These are phyloP conservation scores for Syzygium oleosum DNA, from an alignment of 345 rosid species.

Conservation along the genomic window DNA sequence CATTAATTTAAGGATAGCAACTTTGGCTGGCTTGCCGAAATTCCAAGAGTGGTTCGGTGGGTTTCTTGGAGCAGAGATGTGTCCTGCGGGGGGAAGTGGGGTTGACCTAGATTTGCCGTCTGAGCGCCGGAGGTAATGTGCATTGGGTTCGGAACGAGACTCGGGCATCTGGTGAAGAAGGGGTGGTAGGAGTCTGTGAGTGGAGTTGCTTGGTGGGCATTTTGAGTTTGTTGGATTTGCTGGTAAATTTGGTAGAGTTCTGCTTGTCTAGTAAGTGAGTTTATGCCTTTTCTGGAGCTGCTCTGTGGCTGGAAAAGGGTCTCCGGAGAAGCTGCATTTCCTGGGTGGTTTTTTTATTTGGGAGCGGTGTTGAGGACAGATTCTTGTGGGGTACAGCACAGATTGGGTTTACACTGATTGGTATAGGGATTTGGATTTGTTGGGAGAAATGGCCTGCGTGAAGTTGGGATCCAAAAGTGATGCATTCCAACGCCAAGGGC, in stretches of 20 bases:
- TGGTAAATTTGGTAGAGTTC: not conserved
- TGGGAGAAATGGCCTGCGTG: slow-evolving; percentile 64
- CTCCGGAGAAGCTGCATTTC: not conserved
- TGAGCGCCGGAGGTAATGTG: not conserved
- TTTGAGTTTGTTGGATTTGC: not conserved
- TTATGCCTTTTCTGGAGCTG: not conserved
- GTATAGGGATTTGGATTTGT: not conserved
- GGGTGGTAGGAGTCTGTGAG: not conserved
- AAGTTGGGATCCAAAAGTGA: slow-evolving; percentile 91
- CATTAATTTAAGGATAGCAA: not conserved
- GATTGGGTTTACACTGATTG: not conserved
- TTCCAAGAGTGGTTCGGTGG: not conserved
- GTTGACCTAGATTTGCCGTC: not conserved
- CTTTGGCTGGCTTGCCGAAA: not conserved
- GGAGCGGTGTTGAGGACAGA: not conserved
- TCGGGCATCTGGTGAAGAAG: not conserved
- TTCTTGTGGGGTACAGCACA: not conserved
- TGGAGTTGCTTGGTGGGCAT: not conserved
- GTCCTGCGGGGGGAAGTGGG: not conserved
- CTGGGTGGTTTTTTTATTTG: not conserved
- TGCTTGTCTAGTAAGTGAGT: not conserved
- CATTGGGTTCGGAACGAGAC: not conserved
- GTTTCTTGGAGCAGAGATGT: not conserved
- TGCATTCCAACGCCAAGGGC: slow-evolving; percentile 93
- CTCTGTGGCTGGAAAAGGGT: not conserved